A percentile compares a stretch with the other conserved stretches of the same genome.
Conservation (phyloP, 192 early-diverging fungal genomes). For the Podila verticillata region DNA sequence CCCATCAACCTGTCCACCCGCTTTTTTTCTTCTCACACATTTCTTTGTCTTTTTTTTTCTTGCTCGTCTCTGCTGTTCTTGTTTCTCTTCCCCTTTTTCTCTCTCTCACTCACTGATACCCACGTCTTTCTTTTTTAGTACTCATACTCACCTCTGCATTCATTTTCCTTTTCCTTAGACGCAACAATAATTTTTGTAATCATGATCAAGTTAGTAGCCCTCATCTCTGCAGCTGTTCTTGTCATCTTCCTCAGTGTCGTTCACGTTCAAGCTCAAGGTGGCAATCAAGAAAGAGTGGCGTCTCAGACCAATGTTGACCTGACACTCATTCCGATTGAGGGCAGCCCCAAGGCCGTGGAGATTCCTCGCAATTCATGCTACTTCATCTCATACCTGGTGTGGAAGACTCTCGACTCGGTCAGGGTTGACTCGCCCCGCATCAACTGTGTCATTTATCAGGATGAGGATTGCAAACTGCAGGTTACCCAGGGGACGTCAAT, state of each 20-base stretch:
- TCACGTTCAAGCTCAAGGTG: not conserved
- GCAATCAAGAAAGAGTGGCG: not conserved
- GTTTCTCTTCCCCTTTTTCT: too few species aligned
- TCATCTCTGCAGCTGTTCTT: not conserved
- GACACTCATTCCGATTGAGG: not conserved
- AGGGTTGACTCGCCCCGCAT: conserved; percentile 4
- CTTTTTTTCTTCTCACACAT: too few species aligned
- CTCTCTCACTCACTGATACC: too few species aligned
- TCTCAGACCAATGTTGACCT: not conserved
- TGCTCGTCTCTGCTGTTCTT: too few species aligned
- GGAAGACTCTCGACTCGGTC: conserved; percentile 1
- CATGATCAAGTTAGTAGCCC: not conserved
- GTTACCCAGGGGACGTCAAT: not conserved
- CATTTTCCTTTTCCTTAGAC: not conserved
- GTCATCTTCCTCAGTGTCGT: not conserved
- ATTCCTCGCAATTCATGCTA: conserved; percentile 4
- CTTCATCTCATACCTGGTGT: not conserved
- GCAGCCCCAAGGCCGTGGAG: not conserved
- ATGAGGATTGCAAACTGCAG: conserved; percentile 1
- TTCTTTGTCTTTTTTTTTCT: too few species aligned
- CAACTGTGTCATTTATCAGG: conserved; percentile 9
- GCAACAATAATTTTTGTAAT: not conserved
- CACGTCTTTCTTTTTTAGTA: too few species aligned
- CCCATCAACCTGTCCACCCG: too few species aligned
- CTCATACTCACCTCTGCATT: too few species aligned